Conservation (phyloP, 169 alveolate species). For the Eimeria brunetti region DNA sequence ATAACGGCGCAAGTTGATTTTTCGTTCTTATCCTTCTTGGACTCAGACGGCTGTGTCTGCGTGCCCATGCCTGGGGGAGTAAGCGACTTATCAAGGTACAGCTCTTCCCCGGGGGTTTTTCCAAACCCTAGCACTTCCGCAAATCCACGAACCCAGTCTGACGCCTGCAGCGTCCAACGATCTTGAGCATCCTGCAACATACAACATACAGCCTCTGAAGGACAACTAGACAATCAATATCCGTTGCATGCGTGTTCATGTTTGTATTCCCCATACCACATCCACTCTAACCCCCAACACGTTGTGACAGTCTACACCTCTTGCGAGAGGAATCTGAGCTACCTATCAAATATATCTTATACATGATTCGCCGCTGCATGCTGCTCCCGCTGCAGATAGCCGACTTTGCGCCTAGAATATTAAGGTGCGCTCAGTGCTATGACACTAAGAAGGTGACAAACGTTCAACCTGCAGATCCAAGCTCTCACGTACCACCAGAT, state of each 20-base stretch:
- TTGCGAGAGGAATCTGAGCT: not conserved
- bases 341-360: not conserved
- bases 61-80: slow-evolving; percentile 68
- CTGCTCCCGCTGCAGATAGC: not conserved
- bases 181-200: slow-evolving; percentile 61
- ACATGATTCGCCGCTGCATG: not conserved
- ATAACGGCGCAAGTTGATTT: slow-evolving; percentile 30
- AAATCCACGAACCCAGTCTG: slow-evolving; percentile 65
- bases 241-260: not conserved
- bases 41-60: slow-evolving; percentile 21
- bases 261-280: not conserved
- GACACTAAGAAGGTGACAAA: not conserved
- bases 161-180: slow-evolving; percentile 68
- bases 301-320: not conserved
- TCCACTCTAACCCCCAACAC: not conserved
- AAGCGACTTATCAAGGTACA: slow-evolving; percentile 59
- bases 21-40: slow-evolving; percentile 26
- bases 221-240: not conserved
- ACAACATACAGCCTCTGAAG: not conserved
- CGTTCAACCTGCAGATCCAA: not conserved
- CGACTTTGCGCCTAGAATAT: not conserved
- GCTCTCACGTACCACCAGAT: slow-evolving; percentile 25
- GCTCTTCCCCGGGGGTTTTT: slow-evolving; percentile 42
- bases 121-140: slow-evolving; percentile 46
- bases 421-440: not conserved